These are phyloP conservation scores for Botrytis fabae DNA, from an alignment of 2,329 filamentous ascomycete species.

Conservation along the genomic window DNA sequence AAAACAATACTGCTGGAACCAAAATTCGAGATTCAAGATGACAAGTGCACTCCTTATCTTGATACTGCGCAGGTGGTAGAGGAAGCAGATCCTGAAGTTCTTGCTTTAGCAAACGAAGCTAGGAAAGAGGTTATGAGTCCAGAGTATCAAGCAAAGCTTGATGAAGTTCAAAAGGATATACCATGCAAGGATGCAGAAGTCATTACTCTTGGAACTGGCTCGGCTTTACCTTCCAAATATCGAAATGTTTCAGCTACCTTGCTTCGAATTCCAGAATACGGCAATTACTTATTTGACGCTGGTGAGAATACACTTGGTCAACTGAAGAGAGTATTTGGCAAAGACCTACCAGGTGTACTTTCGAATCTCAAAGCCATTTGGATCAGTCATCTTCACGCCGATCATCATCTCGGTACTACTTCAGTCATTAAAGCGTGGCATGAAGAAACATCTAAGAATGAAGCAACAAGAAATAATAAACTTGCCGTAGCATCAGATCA, in stretches of 20 bases:
- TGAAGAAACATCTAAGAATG: conserved; percentile 48
- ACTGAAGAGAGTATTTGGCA: conserved; percentile 70
- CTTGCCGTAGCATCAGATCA: conserved; percentile 69
- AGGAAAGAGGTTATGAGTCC: conserved; percentile 44
- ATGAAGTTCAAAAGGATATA: conserved; percentile 60
- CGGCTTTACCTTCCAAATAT: conserved; percentile 85
- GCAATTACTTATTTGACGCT: conserved; percentile 88
- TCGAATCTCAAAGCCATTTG: conserved; percentile 77
- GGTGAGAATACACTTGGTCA: conserved; percentile 93
- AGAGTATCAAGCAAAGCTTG: conserved; percentile 51
- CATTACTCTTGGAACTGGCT: conserved; percentile 86
- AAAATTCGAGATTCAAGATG: conserved; percentile 43
- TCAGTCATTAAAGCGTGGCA: conserved; percentile 83
- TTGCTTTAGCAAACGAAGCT: conserved; percentile 54
- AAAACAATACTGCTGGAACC: conserved; percentile 36
- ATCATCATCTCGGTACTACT: conserved; percentile 88
- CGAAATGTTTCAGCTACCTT: conserved; percentile 92
- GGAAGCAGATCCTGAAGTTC: conserved; percentile 47
- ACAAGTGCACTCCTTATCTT: conserved; percentile 51
- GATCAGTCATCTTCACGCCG: conserved; percentile 94
- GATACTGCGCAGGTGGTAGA: conserved; percentile 48
- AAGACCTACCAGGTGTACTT: conserved; percentile 70
- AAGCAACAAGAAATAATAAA: conserved; percentile 43
- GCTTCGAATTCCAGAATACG: conserved; percentile 77
- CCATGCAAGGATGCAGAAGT: conserved; percentile 78